Conservation (phyloP, 441 rosid genomes). For the Gossypium gossypioides region DNA sequence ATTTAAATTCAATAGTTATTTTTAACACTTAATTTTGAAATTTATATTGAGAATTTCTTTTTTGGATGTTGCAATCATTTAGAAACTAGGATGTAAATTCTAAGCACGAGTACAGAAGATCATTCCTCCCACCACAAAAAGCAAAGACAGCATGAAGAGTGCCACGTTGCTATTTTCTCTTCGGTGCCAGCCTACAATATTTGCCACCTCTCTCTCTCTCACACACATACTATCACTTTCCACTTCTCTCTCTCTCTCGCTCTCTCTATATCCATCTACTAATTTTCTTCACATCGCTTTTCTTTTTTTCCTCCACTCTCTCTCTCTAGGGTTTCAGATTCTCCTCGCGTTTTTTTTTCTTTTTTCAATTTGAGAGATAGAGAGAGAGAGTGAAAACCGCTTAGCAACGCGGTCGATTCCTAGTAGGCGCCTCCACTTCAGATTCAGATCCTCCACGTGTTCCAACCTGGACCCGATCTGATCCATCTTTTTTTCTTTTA, state of each 20-base stretch:
- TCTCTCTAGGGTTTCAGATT: constrained; percentile 37
- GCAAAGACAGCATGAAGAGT: constrained; percentile 24
- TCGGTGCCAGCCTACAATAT: constrained; percentile 27
- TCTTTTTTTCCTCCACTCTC: neutral
- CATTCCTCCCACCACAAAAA: neutral
- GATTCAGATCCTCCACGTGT: constrained; percentile 36
- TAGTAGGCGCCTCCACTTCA: neutral
- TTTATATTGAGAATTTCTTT: neutral
- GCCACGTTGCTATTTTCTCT: constrained; percentile 55
- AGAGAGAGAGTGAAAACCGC: neutral
- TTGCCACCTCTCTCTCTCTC: neutral
- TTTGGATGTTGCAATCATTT: neutral
- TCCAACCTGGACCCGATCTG: constrained; percentile 23
- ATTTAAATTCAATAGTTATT: too few species aligned
- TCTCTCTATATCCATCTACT: neutral
- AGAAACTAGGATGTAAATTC: neutral
- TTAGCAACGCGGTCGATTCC: neutral
- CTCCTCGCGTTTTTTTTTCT: constrained; percentile 3
- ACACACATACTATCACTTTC: too few species aligned
- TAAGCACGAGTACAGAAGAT: constrained; percentile 12
- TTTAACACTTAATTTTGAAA: neutral
- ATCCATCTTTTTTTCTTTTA: neutral
- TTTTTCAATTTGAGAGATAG: too few species aligned
- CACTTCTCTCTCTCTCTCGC: too few species aligned
- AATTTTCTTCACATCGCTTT: neutral